These are phyloP conservation scores for Tricladium varicosporioides DNA, from an alignment of 2,329 filamentous ascomycete species.

Conservation along the genomic window DNA sequence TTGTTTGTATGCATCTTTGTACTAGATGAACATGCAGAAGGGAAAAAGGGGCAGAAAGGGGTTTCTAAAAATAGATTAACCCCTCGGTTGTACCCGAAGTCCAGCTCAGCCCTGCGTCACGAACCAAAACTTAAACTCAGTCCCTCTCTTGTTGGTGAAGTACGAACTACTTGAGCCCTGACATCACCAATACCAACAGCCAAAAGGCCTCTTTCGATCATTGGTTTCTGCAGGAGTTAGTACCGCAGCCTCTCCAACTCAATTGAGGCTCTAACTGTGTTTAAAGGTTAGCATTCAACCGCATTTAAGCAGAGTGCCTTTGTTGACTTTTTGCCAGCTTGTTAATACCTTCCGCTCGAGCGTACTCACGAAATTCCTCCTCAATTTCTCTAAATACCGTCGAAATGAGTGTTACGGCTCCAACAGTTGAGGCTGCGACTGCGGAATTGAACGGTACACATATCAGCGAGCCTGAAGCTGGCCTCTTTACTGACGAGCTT, in stretches of 20 bases:
- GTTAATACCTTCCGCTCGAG: neutral
- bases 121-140: neutral
- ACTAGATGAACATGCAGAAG: neutral
- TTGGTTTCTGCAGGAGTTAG: neutral
- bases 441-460: constrained; percentile 27
- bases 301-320: neutral
- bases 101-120: constrained; percentile 5
- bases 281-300: constrained; percentile 5
- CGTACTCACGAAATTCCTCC: neutral
- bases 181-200: neutral
- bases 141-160: neutral
- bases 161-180: neutral
- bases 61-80: constrained; percentile 1
- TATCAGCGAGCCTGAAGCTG: constrained; percentile 40
- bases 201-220: neutral
- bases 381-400: neutral
- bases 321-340: neutral
- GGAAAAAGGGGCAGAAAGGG: neutral
- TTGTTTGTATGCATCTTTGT: neutral
- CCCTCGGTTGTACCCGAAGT: constrained; percentile 6
- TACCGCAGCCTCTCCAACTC: neutral
- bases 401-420: constrained; percentile 5
- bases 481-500: constrained; percentile 75
- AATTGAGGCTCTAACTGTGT: neutral
- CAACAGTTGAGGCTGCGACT: constrained; percentile 6